Conservation (phyloP, 2,329 filamentous ascomycete species). For the Grosmannia penicillata region DNA sequence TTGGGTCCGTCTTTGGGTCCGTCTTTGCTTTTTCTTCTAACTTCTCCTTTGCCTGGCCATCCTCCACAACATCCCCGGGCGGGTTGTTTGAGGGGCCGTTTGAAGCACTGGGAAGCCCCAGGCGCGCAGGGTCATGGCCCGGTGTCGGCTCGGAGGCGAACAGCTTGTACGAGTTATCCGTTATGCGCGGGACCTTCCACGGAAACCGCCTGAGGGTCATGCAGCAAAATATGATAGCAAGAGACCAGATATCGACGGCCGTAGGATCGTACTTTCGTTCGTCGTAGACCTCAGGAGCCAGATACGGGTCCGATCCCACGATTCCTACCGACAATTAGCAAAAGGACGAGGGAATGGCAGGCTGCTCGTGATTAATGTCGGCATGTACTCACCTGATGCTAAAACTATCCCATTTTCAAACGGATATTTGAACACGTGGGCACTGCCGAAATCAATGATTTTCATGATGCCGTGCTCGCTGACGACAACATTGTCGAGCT, state of each 20-base stretch:
- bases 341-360: background rate
- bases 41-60: slow-evolving; percentile 7
- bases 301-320: slow-evolving; percentile 81
- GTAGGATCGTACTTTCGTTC: slow-evolving; percentile 86
- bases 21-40: background rate
- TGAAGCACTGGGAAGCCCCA: slow-evolving; percentile 32
- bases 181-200: slow-evolving; percentile 86
- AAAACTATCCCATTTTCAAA: slow-evolving; percentile 81
- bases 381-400: slow-evolving; percentile 51
- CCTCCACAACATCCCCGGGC: slow-evolving; percentile 23
- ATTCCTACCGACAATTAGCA: slow-evolving; percentile 26
- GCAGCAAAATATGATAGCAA: slow-evolving; percentile 97
- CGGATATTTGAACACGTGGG: slow-evolving; percentile 91
- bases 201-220: slow-evolving; percentile 93
- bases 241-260: slow-evolving; percentile 91
- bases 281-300: slow-evolving; percentile 94
- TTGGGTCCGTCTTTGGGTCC: background rate
- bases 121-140: slow-evolving; percentile 44
- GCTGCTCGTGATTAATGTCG: too few relatives aligned
- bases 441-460: slow-evolving; percentile 96
- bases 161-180: slow-evolving; percentile 88
- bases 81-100: slow-evolving; percentile 53
- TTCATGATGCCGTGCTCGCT: slow-evolving; percentile 97
- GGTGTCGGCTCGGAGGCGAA: slow-evolving; percentile 78
- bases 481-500: slow-evolving; percentile 95